Base-by-base conservation (phyloP, 768 basidiomycete species). In the Gelatoporia subvermispora region DNA sequence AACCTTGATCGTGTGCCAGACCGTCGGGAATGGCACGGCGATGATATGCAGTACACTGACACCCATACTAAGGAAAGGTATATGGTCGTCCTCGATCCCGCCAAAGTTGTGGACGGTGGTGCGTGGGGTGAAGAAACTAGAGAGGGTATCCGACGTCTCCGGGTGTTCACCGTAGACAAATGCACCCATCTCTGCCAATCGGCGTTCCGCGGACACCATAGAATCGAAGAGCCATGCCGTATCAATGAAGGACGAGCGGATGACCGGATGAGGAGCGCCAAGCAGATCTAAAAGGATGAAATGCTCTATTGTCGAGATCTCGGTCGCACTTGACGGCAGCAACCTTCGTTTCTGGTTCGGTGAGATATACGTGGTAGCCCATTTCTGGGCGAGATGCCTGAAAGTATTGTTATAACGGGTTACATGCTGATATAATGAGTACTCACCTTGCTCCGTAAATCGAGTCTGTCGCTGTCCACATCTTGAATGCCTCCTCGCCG, bases 141-240 rank as follows among this genome's bases (percentile, higher is more conserved):
- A 66, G 75, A 77, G 82, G 45, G 69, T 68, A 3, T 68, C 74
- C n/a, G 70, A 60, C 18, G 52, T 49, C n/a, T 34, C 72, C 65
- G 72, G 41, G 57, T 60, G 64, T 17, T 74, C 70, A 0, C 67
- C 72, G 47, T 75, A 77, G 3, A 65, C 65, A 45, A 93, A 83
- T 10, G 79, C 73, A 1, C 84, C 87, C 9, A 72, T 77, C 23
- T 78, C 74, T 0, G 80, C 80, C 20, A 99, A 70, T 25, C 88
- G 73, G 20, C 68, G 62, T 62, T 99, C 95, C n/a, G 78, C 81
- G 38, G 76, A 76, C 3, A 70, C 71, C 64, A 99, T 71, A 3
- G 79, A 74, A 64, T 92, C 87, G 61, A 90, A 94, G 35, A 99
- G 71, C 96, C 96, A 98, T 4, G 85, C 91, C 1, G 96, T 99